phyloP scores from a whole-genome alignment of 257 asterid species.

The Solanum acaule region DNA sequence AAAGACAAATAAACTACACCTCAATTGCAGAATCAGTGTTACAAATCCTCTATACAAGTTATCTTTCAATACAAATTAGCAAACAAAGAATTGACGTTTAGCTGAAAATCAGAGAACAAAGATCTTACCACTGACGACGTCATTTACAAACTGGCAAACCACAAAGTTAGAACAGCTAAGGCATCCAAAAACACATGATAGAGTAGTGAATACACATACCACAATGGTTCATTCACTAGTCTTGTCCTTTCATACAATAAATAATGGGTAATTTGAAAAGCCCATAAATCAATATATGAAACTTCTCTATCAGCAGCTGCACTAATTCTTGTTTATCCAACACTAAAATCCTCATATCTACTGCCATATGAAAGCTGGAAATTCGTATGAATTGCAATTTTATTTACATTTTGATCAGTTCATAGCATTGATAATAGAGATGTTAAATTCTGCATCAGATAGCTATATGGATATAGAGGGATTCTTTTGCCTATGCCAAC shows the following conservation, averaged over 20 bases:
- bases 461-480: slow-evolving; percentile 17
- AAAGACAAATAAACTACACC: not conserved
- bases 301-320: not conserved
- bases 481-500: slow-evolving; percentile 23
- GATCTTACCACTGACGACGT: slow-evolving; percentile 76
- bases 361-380: too few relatives aligned
- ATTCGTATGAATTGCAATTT: not conserved
- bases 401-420: not conserved
- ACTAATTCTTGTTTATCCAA: not conserved
- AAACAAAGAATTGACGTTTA: not conserved
- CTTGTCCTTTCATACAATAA: not conserved
- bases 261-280: not conserved
- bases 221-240: not conserved
- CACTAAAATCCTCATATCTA: not conserved
- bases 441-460: not conserved
- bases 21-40: not conserved
- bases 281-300: not conserved
- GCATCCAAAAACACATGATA: not conserved
- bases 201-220: not conserved
- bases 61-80: not conserved
- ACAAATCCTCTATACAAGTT: not conserved
- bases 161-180: not conserved
- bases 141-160: not conserved
- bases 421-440: not conserved
- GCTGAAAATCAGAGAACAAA: not conserved